Base-by-base conservation (phyloP, 176 grass and related monocot species). In the Otatea glauca region DNA sequence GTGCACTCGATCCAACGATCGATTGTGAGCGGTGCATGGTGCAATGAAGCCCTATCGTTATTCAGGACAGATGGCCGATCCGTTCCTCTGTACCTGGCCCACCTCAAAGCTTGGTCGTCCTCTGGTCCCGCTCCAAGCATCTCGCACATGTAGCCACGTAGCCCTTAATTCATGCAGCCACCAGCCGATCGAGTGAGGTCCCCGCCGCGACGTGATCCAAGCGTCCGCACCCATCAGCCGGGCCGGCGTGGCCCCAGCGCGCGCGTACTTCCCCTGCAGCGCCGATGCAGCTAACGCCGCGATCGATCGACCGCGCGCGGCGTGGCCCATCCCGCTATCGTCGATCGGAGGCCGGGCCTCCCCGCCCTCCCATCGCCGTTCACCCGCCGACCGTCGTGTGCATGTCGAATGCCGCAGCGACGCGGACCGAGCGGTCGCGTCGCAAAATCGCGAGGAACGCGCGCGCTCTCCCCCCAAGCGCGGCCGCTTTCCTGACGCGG, bases 401-500 rank as follows among this genome's bases (percentile, higher is more conserved):
- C 48, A 20, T 14, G 27, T 34, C 3, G 34, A 34, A 34, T 34
- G 34, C 34, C 34, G 34, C 34, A 34, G 34, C 34, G 34, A 34
- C 34, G 34, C 43, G 25, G 42, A 71, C 73, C 4, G 16, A 75
- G 18, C 72, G 10, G 1, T 45, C 68, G 68, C 41, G 44, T 45
- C 44, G 2, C 11, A 47, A 47, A 11, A 12, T 47, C 44, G 44
- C 44, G 44, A 12, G 44, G 44, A 47, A 47, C 44, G 44, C 44
- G 44, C 44, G 44, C 44, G 44, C 12, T 12, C 47, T 12, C 47
- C 1, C 29, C 1, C 29, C 29, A 29, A 3, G 47, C 47, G 47
- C 75, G 2, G 56, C 38, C 41, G 56, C 56, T 62, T 45, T 29
- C 75, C 45, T 64, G 76, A 78, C 76, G 41, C 15, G 41, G 75